These are phyloP conservation scores for Aspergillus neoniger DNA, from an alignment of 2,329 filamentous ascomycete species.

Conservation along the genomic window DNA sequence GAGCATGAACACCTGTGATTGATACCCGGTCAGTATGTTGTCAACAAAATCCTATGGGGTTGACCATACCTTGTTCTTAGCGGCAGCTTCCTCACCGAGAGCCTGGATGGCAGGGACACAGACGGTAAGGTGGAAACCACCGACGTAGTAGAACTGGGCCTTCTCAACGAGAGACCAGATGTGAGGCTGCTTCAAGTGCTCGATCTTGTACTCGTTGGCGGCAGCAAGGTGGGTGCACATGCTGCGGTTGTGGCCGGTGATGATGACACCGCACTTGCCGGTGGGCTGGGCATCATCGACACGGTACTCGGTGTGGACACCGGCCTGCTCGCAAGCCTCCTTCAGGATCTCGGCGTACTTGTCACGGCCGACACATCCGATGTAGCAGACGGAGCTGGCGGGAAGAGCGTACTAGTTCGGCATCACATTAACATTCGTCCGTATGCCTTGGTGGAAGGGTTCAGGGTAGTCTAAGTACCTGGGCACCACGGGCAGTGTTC, in stretches of 20 bases:
- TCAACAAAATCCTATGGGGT: background rate
- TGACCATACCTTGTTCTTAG: slow-evolving; percentile 72
- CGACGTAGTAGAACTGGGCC: slow-evolving; percentile 87
- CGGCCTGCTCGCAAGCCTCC: slow-evolving; percentile 82
- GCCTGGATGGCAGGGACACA: slow-evolving; percentile 88
- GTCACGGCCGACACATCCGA: slow-evolving; percentile 92
- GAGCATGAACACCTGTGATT: slow-evolving; percentile 69
- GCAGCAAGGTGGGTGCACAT: slow-evolving; percentile 94
- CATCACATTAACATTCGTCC: slow-evolving; percentile 16
- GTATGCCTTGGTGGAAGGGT: background rate
- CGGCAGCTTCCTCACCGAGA: slow-evolving; percentile 83
- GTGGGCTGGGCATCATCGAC: slow-evolving; percentile 82
- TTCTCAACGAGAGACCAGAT: slow-evolving; percentile 91
- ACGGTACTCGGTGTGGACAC: slow-evolving; percentile 91
- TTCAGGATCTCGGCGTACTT: slow-evolving; percentile 89
- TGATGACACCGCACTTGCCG: slow-evolving; percentile 92
- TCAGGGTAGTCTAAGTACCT: slow-evolving; percentile 48
- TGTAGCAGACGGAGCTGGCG: slow-evolving; percentile 84
- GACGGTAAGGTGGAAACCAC: slow-evolving; percentile 96
- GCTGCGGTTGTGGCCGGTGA: slow-evolving; percentile 93
- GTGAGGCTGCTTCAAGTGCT: slow-evolving; percentile 86
- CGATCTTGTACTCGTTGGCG: slow-evolving; percentile 94
- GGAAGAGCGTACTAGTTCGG: slow-evolving; percentile 76
- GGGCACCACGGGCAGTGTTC: slow-evolving; percentile 93
- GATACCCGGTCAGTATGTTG: slow-evolving; percentile 9